These are phyloP conservation scores for Daldinia concentrica DNA, from an alignment of 495 filamentous ascomycete species.

Conservation along the genomic window DNA sequence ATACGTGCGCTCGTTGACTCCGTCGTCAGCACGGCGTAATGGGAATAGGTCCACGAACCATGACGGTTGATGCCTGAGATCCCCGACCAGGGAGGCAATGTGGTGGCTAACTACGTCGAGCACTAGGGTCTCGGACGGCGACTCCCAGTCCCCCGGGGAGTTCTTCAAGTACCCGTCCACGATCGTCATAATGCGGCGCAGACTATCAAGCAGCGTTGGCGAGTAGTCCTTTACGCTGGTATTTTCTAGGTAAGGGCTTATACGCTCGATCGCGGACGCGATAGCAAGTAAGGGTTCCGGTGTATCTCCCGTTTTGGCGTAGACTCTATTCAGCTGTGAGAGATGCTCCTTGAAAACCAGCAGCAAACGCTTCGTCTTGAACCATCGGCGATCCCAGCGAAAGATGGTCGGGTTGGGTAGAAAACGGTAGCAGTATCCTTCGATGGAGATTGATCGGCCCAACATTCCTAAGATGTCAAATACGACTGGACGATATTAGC, in stretches of 20 bases:
- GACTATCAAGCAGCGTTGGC: constrained; percentile 44
- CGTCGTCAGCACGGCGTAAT: constrained; percentile 7
- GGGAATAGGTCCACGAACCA: constrained; percentile 10
- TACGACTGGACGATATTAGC: constrained; percentile 49
- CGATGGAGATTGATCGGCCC: constrained; percentile 54
- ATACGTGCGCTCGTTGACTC: constrained; percentile 10
- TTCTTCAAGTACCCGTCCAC: constrained; percentile 36
- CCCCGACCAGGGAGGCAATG: constrained; percentile 11
- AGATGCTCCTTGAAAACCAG: constrained; percentile 45
- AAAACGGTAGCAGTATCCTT: constrained; percentile 54
- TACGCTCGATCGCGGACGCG: background rate
- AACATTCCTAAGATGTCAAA: constrained; percentile 65
- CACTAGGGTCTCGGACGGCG: constrained; percentile 13
- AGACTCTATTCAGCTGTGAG: constrained; percentile 3
- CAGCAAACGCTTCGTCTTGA: constrained; percentile 50
- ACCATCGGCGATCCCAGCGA: constrained; percentile 56
- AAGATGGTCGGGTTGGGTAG: constrained; percentile 61
- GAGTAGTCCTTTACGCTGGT: constrained; percentile 12
- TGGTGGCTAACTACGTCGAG: constrained; percentile 20
- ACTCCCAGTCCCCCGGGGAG: constrained; percentile 3
- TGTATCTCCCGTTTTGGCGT: background rate
- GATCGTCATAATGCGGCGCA: constrained; percentile 52
- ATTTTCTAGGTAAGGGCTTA: background rate
- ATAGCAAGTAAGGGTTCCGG: constrained; percentile 16
- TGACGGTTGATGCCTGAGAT: constrained; percentile 3